These are phyloP conservation scores for Curvularia sp. DNA, from an alignment of 2,329 filamentous ascomycete genomes.

Conservation along the genomic window DNA sequence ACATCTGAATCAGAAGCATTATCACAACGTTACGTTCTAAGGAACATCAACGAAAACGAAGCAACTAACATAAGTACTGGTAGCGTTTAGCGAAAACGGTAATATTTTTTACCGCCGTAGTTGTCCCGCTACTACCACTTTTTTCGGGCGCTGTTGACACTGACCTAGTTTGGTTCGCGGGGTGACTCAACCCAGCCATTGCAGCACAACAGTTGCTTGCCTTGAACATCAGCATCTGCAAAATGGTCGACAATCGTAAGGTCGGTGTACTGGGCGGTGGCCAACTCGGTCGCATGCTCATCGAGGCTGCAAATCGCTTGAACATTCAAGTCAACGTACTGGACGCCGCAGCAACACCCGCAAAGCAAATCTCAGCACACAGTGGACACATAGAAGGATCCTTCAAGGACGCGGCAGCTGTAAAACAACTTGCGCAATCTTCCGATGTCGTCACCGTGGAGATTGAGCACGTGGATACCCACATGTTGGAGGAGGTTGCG, in stretches of 20 bases:
- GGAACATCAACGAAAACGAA: not conserved
- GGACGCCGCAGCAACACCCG: conserved; percentile 77
- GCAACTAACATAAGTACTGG: not conserved
- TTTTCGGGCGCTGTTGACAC: not conserved
- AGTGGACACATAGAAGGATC: conserved; percentile 80
- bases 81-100: not conserved
- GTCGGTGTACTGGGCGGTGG: conserved; percentile 54
- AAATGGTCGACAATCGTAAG: conserved; percentile 45
- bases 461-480: conserved; percentile 94
- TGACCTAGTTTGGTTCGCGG: not conserved
- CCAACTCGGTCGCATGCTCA: conserved; percentile 87
- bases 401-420: conserved; percentile 82
- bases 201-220: conserved; percentile 17
- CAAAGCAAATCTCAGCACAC: conserved; percentile 84
- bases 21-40: not conserved
- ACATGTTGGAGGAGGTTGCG: conserved; percentile 83
- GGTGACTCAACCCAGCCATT: conserved; percentile 27
- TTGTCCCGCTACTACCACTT: not conserved
- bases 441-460: conserved; percentile 90
- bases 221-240: conserved; percentile 13
- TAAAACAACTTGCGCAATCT: conserved; percentile 76
- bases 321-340: conserved; percentile 81
- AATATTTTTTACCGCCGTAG: not conserved
- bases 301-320: conserved; percentile 81
- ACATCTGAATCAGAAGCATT: not conserved